phyloP scores from a whole-genome alignment of 73 alveolate species.

The Symbiodinium pilosum region DNA sequence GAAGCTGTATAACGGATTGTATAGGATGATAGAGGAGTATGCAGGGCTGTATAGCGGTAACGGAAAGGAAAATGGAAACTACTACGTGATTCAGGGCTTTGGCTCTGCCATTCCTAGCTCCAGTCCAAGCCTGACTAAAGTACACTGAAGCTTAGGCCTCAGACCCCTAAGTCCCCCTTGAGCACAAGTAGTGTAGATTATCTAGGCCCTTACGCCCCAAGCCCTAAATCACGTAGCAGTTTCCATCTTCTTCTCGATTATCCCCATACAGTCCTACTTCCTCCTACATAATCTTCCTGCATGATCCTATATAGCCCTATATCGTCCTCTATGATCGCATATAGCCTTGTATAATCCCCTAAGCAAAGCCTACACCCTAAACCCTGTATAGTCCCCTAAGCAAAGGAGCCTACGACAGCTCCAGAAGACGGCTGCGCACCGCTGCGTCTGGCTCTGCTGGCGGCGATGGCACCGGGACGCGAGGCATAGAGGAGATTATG shows the following conservation, averaged over 20 bases:
- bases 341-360: no score
- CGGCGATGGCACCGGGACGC: background rate
- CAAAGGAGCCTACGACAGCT: conserved; percentile 5
- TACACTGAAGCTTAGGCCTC: background rate
- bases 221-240: background rate
- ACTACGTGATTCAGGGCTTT: no score
- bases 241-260: no score
- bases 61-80: no score
- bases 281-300: no score
- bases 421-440: background rate
- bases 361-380: background rate
- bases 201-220: background rate
- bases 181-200: background rate
- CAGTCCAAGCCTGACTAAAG: background rate
- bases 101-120: background rate
- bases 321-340: no score
- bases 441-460: conserved; percentile 47
- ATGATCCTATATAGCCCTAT: no score
- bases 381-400: background rate
- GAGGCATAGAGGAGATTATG: background rate
- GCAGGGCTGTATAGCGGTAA: background rate
- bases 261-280: no score
- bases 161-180: background rate
- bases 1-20: no score
- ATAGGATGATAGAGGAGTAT: background rate